Conservation (phyloP, 306 rosid genomes). For the Macrotyloma uniflorum region DNA sequence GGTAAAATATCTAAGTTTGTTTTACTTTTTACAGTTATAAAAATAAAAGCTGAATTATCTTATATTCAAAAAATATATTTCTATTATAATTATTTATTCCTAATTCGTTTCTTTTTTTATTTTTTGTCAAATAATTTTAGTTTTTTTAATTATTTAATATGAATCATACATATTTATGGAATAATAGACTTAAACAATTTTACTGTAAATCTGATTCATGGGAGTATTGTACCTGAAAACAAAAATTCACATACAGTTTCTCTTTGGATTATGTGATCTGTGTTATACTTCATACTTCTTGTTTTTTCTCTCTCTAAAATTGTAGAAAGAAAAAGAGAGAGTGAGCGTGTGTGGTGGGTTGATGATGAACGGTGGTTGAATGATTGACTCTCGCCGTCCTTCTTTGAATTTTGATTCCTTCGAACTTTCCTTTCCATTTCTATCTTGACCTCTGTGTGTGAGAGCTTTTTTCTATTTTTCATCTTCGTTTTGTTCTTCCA, state of each 20-base stretch:
- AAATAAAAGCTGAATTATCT: too few species aligned
- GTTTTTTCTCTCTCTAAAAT: background rate
- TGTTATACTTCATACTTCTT: background rate
- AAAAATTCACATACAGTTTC: background rate
- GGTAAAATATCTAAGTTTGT: too few species aligned
- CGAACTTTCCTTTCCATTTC: background rate
- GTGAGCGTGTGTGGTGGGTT: background rate
- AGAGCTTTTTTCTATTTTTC: background rate
- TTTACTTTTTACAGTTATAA: too few species aligned
- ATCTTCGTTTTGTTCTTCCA: background rate
- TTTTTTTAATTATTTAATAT: too few species aligned
- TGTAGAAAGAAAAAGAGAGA: slow-evolving; percentile 17
- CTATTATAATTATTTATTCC: too few species aligned
- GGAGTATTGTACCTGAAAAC: background rate
- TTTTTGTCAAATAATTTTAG: too few species aligned
- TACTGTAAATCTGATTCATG: background rate
- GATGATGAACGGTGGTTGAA: slow-evolving; percentile 27
- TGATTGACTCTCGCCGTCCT: slow-evolving; percentile 42
- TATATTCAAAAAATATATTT: too few species aligned
- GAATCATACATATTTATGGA: too few species aligned
- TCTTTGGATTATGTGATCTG: background rate
- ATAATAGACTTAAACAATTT: background rate
- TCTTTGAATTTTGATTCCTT: slow-evolving; percentile 45
- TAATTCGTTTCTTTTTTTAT: too few species aligned
- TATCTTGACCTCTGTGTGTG: background rate